These are phyloP conservation scores for Annulohypoxylon maeteangense DNA, from an alignment of 495 filamentous ascomycete genomes.

Conservation along the genomic window DNA sequence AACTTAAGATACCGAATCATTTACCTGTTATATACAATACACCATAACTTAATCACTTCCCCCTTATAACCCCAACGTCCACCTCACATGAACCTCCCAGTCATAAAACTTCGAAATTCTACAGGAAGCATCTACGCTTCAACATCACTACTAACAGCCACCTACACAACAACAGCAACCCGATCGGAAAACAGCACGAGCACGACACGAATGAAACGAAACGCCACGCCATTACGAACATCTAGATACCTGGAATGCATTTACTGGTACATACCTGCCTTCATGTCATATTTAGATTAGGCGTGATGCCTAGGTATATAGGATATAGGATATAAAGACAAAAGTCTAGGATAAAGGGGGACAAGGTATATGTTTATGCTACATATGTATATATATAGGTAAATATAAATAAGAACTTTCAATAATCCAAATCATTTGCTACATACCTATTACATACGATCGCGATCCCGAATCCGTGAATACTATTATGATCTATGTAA, in stretches of 20 bases:
- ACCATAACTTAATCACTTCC: neutral
- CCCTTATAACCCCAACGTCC: neutral
- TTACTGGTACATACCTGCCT: neutral
- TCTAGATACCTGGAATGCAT: neutral
- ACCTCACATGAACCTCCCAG: too few species aligned
- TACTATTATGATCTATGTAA: neutral
- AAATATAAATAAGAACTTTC: too few species aligned
- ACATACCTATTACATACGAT: too few species aligned
- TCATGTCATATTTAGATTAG: neutral
- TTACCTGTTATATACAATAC: too few species aligned
- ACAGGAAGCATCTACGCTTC: neutral
- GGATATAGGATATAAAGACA: too few species aligned
- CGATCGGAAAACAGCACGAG: slow-evolving; percentile 3
- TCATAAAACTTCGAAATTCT: neutral
- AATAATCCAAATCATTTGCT: too few species aligned
- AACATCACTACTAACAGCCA: neutral
- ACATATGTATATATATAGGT: neutral
- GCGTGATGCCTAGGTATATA: neutral
- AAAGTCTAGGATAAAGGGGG: neutral
- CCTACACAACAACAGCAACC: neutral
- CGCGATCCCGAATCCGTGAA: too few species aligned
- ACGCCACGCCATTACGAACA: neutral
- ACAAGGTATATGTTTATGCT: neutral
- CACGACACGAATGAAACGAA: neutral
- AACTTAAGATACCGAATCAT: too few species aligned